Percentiles rank a stretch among this genome's conserved stretches.
These are phyloP conservation scores for Oryza meridionalis DNA, from an alignment of 176 grass and related monocot species.

Conservation along the genomic window DNA sequence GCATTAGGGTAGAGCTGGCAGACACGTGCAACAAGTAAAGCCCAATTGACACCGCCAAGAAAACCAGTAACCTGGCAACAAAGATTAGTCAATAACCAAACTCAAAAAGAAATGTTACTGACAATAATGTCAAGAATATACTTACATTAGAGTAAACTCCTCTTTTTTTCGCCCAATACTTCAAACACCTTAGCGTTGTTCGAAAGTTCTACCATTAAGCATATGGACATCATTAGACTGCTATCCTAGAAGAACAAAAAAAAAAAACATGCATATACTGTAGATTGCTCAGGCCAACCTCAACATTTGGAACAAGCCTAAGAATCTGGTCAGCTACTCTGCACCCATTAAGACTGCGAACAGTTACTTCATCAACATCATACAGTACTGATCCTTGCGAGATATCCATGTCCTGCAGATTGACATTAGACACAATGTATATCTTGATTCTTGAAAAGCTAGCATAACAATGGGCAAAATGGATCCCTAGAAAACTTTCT, in stretches of 20 bases:
- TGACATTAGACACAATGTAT: slow-evolving; percentile 37
- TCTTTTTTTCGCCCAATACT: slow-evolving; percentile 89
- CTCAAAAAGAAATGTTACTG: neutral
- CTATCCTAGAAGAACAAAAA: slow-evolving; percentile 13
- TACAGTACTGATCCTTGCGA: slow-evolving; percentile 87
- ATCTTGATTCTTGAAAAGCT: slow-evolving; percentile 31
- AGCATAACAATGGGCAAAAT: neutral
- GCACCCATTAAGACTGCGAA: slow-evolving; percentile 96
- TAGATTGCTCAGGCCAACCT: slow-evolving; percentile 53
- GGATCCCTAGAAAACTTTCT: neutral
- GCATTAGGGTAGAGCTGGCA: slow-evolving; percentile 98
- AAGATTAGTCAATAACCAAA: neutral
- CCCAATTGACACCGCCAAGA: slow-evolving; percentile 98
- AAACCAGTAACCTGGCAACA: slow-evolving; percentile 82
- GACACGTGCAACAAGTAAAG: slow-evolving; percentile 79
- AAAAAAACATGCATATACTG: slow-evolving; percentile 9
- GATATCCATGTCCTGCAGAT: slow-evolving; percentile 84
- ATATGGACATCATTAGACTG: slow-evolving; percentile 21
- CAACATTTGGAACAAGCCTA: slow-evolving; percentile 87
- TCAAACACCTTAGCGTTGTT: slow-evolving; percentile 81
- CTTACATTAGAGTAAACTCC: slow-evolving; percentile 95
- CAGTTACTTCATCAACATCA: slow-evolving; percentile 85
- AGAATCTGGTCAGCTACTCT: slow-evolving; percentile 96
- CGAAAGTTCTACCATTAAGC: slow-evolving; percentile 71
- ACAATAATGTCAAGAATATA: neutral